Base-by-base conservation (phyloP, 371 early-diverging fungal genomes). In the Apophysomyces ossiformis region DNA sequence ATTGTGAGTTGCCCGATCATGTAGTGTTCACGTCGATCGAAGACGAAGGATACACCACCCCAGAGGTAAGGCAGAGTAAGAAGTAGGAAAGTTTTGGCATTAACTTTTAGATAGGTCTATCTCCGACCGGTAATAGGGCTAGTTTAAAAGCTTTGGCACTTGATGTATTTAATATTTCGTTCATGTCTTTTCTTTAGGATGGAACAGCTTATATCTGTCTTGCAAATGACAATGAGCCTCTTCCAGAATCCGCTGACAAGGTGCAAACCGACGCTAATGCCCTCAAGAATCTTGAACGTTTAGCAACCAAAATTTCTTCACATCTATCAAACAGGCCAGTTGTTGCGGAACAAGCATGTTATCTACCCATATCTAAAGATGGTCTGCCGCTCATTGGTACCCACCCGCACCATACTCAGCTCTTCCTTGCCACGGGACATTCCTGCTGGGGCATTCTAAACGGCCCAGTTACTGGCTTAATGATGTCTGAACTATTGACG, bases 361-460 rank as follows among this genome's bases (percentile, higher is more conserved):
- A 85, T 63, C 67, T 92, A 54, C 91, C 91, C 2, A 75, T 83
- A 9, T 80, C 87, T 4, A 76, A 74, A 11, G 78, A 81, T 35
- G 86, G 83, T 6, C 62, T 73, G 12, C 90, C 92, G 0, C 66
- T 89, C 7, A 87, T 92, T 66, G 89, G 92, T 0, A 67, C 73
- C 18, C 79, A 90, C 16, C 83, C 85, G 6, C 62, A 65, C 15
- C 70, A 81, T 26, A 66, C 76, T 16, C 78, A 82, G 7, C 63
- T 91, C 16, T 85, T 70, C 65, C 64, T 91, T 38, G 90, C 89
- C 0, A 77, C 90, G 1, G 92, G 91, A 1, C 92, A 92, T 66
- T 79, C 82, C 2, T 87, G 85, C 64, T 92, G 92, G 92, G 92
- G 92, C 36, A 92, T 92, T 36, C 75, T 90, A 39, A 86, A 88